Evolutionary conservation across 805 yeast species (phyloP).

Genomic region (Sugiyamaella lignohabitans): DNA sequence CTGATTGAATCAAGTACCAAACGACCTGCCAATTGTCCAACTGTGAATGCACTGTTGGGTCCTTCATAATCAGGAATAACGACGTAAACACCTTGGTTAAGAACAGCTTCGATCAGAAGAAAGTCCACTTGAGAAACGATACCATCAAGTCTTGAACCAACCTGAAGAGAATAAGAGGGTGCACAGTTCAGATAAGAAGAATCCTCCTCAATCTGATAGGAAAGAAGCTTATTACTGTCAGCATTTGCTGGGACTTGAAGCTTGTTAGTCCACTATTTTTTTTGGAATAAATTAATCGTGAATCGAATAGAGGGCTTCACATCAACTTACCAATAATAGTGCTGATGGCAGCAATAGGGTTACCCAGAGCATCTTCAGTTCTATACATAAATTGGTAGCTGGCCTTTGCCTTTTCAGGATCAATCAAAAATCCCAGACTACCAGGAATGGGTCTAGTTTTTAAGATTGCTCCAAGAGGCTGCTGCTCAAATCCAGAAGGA

Average conservation of each 20-base stretch:
- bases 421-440: constrained; percentile 4
- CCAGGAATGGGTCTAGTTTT: constrained; percentile 8
- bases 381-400: constrained; percentile 25
- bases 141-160: constrained; percentile 8
- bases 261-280: too few species aligned
- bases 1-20: constrained; percentile 26
- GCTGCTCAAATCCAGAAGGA: constrained; percentile 15
- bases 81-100: constrained; percentile 14
- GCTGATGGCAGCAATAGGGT: constrained; percentile 25
- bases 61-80: constrained; percentile 22
- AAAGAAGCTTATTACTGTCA: constrained; percentile 15
- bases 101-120: constrained; percentile 8
- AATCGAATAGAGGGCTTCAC: too few species aligned
- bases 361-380: constrained; percentile 24
- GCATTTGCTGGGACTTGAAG: constrained; percentile 9
- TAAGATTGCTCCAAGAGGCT: constrained; percentile 13
- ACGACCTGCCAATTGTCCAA: constrained; percentile 23
- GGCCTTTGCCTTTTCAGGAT: constrained; percentile 5
- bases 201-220: constrained; percentile 25
- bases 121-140: constrained; percentile 3
- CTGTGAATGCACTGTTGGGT: constrained; percentile 17
- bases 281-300: too few species aligned
- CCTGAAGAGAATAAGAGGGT: constrained; percentile 22
- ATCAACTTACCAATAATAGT: constrained; percentile 25
- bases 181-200: constrained; percentile 22